Base-by-base conservation (phyloP, 2,329 filamentous ascomycete genomes). In the Hysterium pulicare region DNA sequence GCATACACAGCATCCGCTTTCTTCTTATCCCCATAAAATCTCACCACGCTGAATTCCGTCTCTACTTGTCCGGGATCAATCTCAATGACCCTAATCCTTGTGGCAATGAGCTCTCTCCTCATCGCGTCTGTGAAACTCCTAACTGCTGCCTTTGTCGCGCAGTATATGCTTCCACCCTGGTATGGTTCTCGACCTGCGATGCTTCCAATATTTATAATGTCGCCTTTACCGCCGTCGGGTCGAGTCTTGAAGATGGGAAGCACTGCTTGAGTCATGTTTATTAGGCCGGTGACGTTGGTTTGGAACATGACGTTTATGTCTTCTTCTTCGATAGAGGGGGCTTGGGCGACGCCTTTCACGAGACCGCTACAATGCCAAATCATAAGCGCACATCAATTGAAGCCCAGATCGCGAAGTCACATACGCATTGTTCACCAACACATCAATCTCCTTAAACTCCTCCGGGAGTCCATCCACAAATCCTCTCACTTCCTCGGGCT, bases 361-460 rank as follows among this genome's bases (percentile, higher is more conserved):
- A 96, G 79, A 32, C 91, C 91, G 36, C 88, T 93, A 51, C 39
- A 31, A 35, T 10, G n/a, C 5, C 10, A 41, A 2, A 16, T 24
- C 40, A 19, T 36, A 15, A 36, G 6, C 36, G 9, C 20, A 40
- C 41, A 26, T 38, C 24, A 21, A 47, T 36, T 55, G 17, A 11
- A 11, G 30, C 6, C 17, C 19, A 19, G 16, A 7, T 16, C 28
- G n/a, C n/a, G 19, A 24, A 10, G 30, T 10, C 21, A 49, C 85
- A 66, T 69, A 94, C 88, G 91, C 91, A 75, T 97, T 97, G 72
- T 98, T 98, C 20, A 98, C 88, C 46, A 98, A 71, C 2, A 97
- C 78, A 65, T 97, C 81, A 51, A 97, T 86, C 20, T 89, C 82
- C 65, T 79, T 82, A 72, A 88, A 97, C 62, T 90, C 90, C 47